Evolutionary conservation across 2,329 filamentous ascomycete genomes (phyloP), one percentile per base, ranked within the genome.

Genomic region (Penicillium fuscoglaucum): DNA sequence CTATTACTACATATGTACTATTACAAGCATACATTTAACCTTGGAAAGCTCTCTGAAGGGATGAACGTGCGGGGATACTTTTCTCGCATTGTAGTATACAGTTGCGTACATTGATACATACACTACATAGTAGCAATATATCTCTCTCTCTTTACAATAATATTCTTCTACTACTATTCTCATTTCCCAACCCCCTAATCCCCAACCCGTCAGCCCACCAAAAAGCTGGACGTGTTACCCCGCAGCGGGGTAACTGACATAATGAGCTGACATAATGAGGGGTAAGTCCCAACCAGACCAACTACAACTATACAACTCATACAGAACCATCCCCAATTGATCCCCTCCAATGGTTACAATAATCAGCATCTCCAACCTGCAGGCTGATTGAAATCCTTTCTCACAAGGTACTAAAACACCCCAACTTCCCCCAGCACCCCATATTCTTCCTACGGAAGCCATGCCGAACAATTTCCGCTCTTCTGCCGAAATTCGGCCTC

Each of bases 191-290:
- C 8, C 33, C 13, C 13, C 6, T 6, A 35, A 39, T 19, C 37
- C 5, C 37, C 37, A 39, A 39, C 17, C n/a, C 21, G 17, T 28
- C 24, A 45, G 24, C 43, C 43, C 24, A 45, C 26, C 24, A 28
- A n/a, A 28, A 6, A 45, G 29, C 12, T 19, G 8, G 7, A 12
- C 13, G 1, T 28, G 8, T 28, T 45, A 45, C 43, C 24, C 43
- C 43, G 43, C 43, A 12, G 43, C 17, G 43, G 43, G 24, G 43
- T 45, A 28, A 45, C 43, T 28, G 40, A 43, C 40, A 28, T n/a
- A 44, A 26, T 21, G 1, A 6, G 24, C 41, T 68, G 57, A 67
- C 55, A 44, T 68, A 67, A 66, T 68, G 66, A 66, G 66, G 66
- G 66, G 66, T 66, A 64, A 41, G 5, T n/a, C 9, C n/a, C n/a